Evolutionary conservation across 1,139 yeast genomes (phyloP).

Genomic region (Hansenula sp.): DNA sequence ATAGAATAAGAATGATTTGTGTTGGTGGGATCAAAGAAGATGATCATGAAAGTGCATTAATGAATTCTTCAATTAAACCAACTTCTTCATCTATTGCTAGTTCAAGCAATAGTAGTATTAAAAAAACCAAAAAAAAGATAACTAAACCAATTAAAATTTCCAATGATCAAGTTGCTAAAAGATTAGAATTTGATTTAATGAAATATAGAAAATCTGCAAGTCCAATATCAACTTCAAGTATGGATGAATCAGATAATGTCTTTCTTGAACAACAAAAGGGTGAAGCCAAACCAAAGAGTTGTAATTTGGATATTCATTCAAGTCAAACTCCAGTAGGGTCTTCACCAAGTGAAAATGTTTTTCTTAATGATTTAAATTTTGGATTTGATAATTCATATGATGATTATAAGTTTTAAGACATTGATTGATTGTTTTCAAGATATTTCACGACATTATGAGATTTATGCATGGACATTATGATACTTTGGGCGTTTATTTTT

Average conservation of each 20-base stretch:
- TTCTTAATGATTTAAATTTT: constrained; percentile 1
- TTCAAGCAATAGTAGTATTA: constrained; percentile 4
- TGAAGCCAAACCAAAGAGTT: not conserved
- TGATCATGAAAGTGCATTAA: constrained; percentile 11
- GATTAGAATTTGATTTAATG: constrained; percentile 18
- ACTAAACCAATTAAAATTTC: constrained; percentile 7
- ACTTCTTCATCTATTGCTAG: not conserved
- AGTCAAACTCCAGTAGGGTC: not conserved
- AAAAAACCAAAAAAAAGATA: not conserved
- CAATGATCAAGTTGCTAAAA: constrained; percentile 22
- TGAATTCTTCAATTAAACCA: not conserved
- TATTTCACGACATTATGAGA: not conserved
- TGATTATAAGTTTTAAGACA: not conserved
- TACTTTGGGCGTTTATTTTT: too few relatives aligned
- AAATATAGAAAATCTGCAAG: constrained; percentile 1
- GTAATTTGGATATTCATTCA: not conserved
- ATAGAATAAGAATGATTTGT: constrained; percentile 75
- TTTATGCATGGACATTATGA: too few relatives aligned
- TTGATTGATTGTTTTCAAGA: too few relatives aligned
- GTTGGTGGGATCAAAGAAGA: constrained; percentile 30
- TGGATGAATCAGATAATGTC: constrained; percentile 1
- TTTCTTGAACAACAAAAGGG: not conserved
- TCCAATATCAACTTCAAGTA: not conserved
- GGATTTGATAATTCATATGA: constrained; percentile 1
- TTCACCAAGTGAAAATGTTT: not conserved